These are phyloP conservation scores for Aspergillus sclerotiicarbonarius DNA, from an alignment of 495 filamentous ascomycete genomes.

Conservation along the genomic window DNA sequence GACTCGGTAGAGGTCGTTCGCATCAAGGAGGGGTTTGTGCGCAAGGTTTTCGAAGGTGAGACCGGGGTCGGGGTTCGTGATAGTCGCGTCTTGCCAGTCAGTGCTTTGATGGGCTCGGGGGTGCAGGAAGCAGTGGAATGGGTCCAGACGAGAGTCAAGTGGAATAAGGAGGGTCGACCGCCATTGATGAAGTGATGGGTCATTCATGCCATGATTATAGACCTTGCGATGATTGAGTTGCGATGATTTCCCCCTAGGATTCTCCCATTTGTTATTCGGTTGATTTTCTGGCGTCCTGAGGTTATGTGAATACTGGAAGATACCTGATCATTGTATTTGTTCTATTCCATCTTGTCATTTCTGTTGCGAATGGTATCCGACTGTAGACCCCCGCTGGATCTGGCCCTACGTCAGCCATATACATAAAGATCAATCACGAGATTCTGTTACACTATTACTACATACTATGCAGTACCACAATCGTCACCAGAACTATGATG, in stretches of 20 bases:
- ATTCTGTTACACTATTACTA: no score
- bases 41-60: slow-evolving; percentile 92
- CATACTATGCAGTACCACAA: no score
- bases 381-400: no score
- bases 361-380: neutral
- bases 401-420: neutral
- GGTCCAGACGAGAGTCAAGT: slow-evolving; percentile 85
- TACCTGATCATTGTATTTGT: neutral
- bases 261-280: neutral
- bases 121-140: slow-evolving; percentile 95
- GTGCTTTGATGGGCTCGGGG: slow-evolving; percentile 85
- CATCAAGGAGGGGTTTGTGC: slow-evolving; percentile 93
- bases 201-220: neutral
- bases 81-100: slow-evolving; percentile 86
- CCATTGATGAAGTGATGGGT: slow-evolving; percentile 78
- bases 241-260: neutral
- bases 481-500: no score
- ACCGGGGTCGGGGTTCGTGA: slow-evolving; percentile 81
- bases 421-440: no score
- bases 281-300: neutral
- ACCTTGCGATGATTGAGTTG: neutral
- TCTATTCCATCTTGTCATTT: neutral
- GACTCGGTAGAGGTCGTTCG: slow-evolving; percentile 96
- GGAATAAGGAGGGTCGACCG: slow-evolving; percentile 91
- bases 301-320: neutral